Base-by-base conservation (phyloP, 129 eudicot genomes). In the Kitagawia praeruptora region DNA sequence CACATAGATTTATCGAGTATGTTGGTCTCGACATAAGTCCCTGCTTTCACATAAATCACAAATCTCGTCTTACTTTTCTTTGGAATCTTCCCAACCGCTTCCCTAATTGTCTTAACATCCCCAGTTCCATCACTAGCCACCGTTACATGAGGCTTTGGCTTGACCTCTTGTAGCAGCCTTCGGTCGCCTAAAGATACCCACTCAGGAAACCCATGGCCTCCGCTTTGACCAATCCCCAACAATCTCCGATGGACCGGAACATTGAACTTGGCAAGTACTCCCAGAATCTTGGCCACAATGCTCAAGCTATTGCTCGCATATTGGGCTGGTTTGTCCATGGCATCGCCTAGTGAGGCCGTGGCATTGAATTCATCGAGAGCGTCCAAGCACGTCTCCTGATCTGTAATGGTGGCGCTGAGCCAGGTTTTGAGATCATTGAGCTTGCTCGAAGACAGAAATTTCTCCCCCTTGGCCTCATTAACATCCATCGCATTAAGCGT, bases 81-180 rank as follows among this genome's bases (percentile, higher is more conserved):
- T 15, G 83, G 86, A 5, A 87, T 88, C 81, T 12, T 90, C 21
- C 37, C 85, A 83, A 90, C 85, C 0, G 98, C 98, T 42, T 86
- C 98, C 1, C 76, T 80, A 4, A 94, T 83, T 25, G 97, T 88
- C 53, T 0, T 83, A 18, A 75, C 84, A 61, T 91, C 83, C 27
- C 98, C 98, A 14, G 78, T 82, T 0, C 97, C 96, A 67, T 94
- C 98, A 15, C 4, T 42, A 2, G 98, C 96, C 80, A 94, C 98
- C 39, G 90, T 86, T 80, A 88, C 90, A 69, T 93, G 77, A 1
- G 92, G 83, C 76, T 19, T 64, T 75, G 89, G 89, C 8, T 44
- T 84, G 1, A 8, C 64, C 70, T 51, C 89, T 75, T 90, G 96
- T 18, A 93, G 80, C 75, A 93, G 49, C 87, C 89, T 77, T 81